These are phyloP conservation scores for Trichoderma cornu-damae DNA, from an alignment of 2,329 filamentous ascomycete genomes.

Conservation along the genomic window DNA sequence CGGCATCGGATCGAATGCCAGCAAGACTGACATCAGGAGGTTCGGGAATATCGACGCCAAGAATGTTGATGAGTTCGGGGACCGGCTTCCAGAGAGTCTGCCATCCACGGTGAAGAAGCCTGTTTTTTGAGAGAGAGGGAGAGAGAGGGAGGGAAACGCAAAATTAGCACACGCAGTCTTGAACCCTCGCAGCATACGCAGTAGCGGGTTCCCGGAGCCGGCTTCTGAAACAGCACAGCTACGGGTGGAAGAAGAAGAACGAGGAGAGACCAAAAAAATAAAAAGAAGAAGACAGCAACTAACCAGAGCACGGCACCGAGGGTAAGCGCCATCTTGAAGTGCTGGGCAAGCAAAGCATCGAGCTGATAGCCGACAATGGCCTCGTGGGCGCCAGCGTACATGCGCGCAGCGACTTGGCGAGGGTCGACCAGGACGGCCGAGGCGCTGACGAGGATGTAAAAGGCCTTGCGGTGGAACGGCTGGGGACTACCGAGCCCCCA, in stretches of 20 bases:
- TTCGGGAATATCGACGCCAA: constrained; percentile 90
- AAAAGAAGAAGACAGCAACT: constrained; percentile 1
- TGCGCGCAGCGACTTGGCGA: constrained; percentile 29
- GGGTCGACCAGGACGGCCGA: constrained; percentile 33
- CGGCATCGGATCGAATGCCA: constrained; percentile 79
- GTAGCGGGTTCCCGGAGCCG: no score
- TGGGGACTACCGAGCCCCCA: constrained; percentile 35
- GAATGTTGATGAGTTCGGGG: constrained; percentile 80
- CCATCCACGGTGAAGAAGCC: constrained; percentile 80
- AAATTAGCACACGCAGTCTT: neutral
- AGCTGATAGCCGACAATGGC: constrained; percentile 40
- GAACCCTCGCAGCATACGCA: neutral
- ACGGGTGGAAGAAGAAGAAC: constrained; percentile 1
- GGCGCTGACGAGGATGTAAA: constrained; percentile 31
- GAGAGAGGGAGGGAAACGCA: neutral
- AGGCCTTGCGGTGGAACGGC: constrained; percentile 30
- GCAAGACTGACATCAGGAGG: constrained; percentile 85
- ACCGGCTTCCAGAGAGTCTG: constrained; percentile 88
- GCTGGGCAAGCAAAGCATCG: constrained; percentile 43
- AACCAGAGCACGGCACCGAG: constrained; percentile 51
- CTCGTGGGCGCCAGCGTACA: constrained; percentile 29
- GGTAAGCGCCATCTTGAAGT: constrained; percentile 53
- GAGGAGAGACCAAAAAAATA: no score
- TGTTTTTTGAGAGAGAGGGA: no score
- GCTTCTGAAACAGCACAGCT: neutral